Evolutionary conservation across 768 basidiomycete genomes (phyloP).

Genomic region (Chalciporus chontae): DNA sequence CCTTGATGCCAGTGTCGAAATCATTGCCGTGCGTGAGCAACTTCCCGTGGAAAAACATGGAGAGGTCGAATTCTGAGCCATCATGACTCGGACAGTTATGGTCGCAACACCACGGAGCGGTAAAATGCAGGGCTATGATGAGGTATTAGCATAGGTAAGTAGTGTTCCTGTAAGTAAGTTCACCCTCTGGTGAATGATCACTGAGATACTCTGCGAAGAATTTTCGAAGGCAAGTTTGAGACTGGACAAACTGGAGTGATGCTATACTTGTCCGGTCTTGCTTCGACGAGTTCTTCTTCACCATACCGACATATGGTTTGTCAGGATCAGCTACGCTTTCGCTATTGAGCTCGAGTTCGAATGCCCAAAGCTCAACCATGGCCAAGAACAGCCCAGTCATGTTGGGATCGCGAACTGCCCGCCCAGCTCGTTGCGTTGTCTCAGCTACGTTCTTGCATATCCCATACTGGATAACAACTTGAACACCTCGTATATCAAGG

Average conservation of each 20-base stretch:
- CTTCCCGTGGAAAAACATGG: background rate
- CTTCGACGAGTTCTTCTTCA: slow-evolving; percentile 3
- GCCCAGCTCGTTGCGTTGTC: background rate
- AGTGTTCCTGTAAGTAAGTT: too few relatives aligned
- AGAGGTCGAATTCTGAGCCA: background rate
- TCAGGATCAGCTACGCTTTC: too few relatives aligned
- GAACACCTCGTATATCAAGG: background rate
- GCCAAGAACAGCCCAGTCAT: background rate
- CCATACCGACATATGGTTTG: background rate
- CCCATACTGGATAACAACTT: background rate
- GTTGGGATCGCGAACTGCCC: background rate
- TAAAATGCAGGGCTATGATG: background rate
- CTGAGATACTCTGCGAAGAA: background rate
- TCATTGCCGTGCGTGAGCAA: background rate
- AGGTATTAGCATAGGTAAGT: background rate
- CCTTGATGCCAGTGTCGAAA: background rate
- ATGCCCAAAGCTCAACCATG: slow-evolving; percentile 4
- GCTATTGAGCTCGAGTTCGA: too few relatives aligned
- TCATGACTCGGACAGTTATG: background rate
- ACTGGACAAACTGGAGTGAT: background rate
- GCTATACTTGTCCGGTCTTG: background rate
- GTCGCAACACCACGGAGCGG: background rate
- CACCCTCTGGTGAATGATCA: background rate
- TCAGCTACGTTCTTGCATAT: slow-evolving; percentile 3
- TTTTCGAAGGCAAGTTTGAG: background rate